Base-by-base conservation (phyloP, 2,329 filamentous ascomycete species). In the Pleoardoris graminearum region DNA sequence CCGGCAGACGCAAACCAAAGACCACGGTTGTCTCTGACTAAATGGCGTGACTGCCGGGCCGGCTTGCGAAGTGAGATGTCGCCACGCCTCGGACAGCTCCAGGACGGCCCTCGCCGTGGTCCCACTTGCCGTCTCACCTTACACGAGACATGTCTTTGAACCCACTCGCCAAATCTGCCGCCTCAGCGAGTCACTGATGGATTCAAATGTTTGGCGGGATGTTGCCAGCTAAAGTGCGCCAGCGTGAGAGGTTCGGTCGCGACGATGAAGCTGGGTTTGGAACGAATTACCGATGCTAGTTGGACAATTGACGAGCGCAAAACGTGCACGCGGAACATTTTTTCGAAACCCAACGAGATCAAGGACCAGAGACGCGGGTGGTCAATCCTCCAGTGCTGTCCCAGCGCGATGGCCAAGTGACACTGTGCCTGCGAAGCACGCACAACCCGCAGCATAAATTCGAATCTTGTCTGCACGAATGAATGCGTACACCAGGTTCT, bases 111-210 rank as follows among this genome's bases (percentile, higher is more conserved):
- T 60, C 60, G 52, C 63, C 60, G 59, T 55, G 57, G 59, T 62
- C 43, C 67, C 66, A 68, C 69, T 65, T 69, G 48, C 65, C 63
- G 67, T 68, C 59, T 65, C 59, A 63, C 53, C 55, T 55, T 60
- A 63, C 56, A 62, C 64, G 57, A 65, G 61, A 62, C 58, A 57
- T 52, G 51, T 58, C 55, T 61, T 53, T 59, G 27, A 47, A 53
- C 51, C 54, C 55, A 49, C 46, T 48, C 53, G 45, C 48, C 36
- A 30, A n/a, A 36, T 37, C 25, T 19, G 21, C 29, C 39, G 35
- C 39, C 27, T n/a, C 14, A 16, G 12, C 7, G 10, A n/a, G n/a
- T n/a, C n/a, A n/a, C n/a, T n/a, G n/a, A n/a, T n/a, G n/a, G n/a
- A n/a, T n/a, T n/a, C n/a, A n/a, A n/a, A n/a, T n/a, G n/a, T n/a